Conservation (phyloP, 805 yeast species). For the Lipomyces spencermartinsiae region DNA sequence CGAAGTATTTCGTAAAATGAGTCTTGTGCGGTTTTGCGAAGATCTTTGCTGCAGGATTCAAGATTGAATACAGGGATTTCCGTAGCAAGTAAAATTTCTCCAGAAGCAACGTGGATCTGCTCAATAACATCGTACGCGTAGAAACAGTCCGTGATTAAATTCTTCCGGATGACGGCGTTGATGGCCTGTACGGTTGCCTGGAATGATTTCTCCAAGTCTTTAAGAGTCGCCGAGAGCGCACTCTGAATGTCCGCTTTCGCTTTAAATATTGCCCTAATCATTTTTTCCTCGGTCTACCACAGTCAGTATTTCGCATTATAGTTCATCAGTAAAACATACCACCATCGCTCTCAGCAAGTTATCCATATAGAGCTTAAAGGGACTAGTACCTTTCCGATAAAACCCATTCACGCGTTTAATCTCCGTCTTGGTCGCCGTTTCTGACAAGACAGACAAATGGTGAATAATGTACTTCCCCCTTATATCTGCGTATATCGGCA, state of each 20-base stretch:
- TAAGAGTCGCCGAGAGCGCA: slow-evolving; percentile 31
- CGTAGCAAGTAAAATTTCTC: slow-evolving; percentile 41
- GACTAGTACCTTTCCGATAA: slow-evolving; percentile 29
- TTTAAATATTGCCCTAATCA: slow-evolving; percentile 22
- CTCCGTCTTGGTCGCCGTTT: slow-evolving; percentile 12
- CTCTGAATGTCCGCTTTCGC: slow-evolving; percentile 15
- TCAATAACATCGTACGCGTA: slow-evolving; percentile 67
- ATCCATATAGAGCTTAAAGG: slow-evolving; percentile 21
- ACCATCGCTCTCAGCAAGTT: slow-evolving; percentile 14
- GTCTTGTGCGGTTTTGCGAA: slow-evolving; percentile 40
- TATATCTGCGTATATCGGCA: slow-evolving; percentile 29
- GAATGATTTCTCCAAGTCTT: slow-evolving; percentile 39
- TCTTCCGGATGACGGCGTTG: slow-evolving; percentile 47
- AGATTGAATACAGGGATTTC: slow-evolving; percentile 32
- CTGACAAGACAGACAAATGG: slow-evolving; percentile 21
- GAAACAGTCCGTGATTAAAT: slow-evolving; percentile 57
- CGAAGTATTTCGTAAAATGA: slow-evolving; percentile 64
- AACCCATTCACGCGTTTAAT: slow-evolving; percentile 25
- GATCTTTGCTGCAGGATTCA: slow-evolving; percentile 38
- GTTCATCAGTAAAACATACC: slow-evolving; percentile 10
- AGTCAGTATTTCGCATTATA: neutral
- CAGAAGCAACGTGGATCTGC: slow-evolving; percentile 48
- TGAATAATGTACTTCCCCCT: slow-evolving; percentile 19
- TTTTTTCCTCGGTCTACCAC: slow-evolving; percentile 18
- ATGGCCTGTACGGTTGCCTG: slow-evolving; percentile 35